Evolutionary conservation across 139 green algal species (phyloP), one percentile per base, ranked within the genome.

Genomic region (Spirogloea muscicola): DNA sequence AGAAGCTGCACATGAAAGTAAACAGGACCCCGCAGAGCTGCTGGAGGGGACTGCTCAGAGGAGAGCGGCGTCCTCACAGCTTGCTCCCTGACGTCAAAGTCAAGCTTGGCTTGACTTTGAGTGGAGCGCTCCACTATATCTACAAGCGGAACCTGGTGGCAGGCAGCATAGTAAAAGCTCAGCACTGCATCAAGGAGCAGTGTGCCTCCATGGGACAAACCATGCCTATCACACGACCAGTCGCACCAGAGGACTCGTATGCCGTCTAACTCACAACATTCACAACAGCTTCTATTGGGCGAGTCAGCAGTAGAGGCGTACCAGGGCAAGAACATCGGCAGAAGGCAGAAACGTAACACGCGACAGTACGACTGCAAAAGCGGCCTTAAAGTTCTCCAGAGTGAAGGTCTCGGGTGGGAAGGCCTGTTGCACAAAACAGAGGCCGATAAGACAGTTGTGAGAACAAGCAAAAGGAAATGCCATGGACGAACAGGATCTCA

Each of bases 291-390:
- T n/a, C n/a, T n/a, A n/a, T n/a, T n/a, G n/a, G n/a, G n/a, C n/a
- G n/a, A n/a, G n/a, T n/a, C n/a, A n/a, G n/a, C n/a, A n/a, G n/a
- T n/a, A n/a, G n/a, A 64, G n/a, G n/a, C 38, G 37, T 78, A 97
- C 80, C 41, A 98, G 72, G 5, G 93, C 93, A 85, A 98, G 97
- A 81, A 88, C 91, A 40, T 87, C 58, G 3, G 91, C 94, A 21
- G 85, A 82, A 5, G 89, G 89, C 16, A 98, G 86, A 83, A 94
- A 98, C 4, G 79, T 48, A 0, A 90, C 84, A 33, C 84, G 64
- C 0, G 85, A 87, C 1, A 97, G 40, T 37, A 97, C 88, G 27
- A 93, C 91, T 3, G 78, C 85, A 76, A 98, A 93, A 13, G 87
- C 87, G 13, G 79, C 48, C 9, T 87, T 41, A 81, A 97, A 97